Evolutionary conservation across 2,329 filamentous ascomycete genomes (phyloP), one percentile per base, ranked within the genome.

Genomic region (Aspergillus felis): DNA sequence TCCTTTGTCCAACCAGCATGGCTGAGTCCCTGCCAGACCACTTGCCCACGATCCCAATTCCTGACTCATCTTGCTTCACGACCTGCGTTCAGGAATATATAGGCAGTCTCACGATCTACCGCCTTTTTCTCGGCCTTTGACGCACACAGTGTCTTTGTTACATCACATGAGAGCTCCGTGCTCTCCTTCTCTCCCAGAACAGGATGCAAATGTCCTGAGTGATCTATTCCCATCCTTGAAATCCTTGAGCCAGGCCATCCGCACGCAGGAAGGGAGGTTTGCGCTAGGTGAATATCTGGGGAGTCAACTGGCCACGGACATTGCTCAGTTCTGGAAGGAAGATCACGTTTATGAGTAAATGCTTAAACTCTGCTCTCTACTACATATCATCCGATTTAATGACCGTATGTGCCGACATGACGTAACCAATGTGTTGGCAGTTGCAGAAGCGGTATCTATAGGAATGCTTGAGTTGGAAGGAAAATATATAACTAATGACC

Each of bases 291-390:
- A 69, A 27, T 70, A 75, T 47, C 59, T 77, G 1, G 75, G 71
- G 4, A 63, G 68, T 22, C 63, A 64, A 24, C 61, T 66, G 41
- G 71, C 61, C 17, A 54, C 29, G 25, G 66, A 68, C n/a, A 64
- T 78, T 47, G 52, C 71, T n/a, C 66, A 67, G 12, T 78, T 77
- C 58, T 78, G 76, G 75, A 60, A 54, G 28, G 62, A 66, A 41
- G 72, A 76, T 59, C 65, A 62, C 60, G 54, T 58, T 25, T 56
- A 62, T 29, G 69, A 71, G 28, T 74, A 54, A 49, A n/a, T 24
- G 14, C 24, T 24, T 42, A 54, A 28, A 12, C 9, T 3, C 42
- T 54, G 48, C 32, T 49, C 32, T 48, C 46, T 32, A 28, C 17
- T 17, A 24, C 25, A 22, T 44, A 1, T 22, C 1, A 3, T 44